Percentiles rank a stretch among this genome's conserved stretches.
These are phyloP conservation scores for Annulohypoxylon stygium DNA, from an alignment of 495 filamentous ascomycete species.

Conservation along the genomic window DNA sequence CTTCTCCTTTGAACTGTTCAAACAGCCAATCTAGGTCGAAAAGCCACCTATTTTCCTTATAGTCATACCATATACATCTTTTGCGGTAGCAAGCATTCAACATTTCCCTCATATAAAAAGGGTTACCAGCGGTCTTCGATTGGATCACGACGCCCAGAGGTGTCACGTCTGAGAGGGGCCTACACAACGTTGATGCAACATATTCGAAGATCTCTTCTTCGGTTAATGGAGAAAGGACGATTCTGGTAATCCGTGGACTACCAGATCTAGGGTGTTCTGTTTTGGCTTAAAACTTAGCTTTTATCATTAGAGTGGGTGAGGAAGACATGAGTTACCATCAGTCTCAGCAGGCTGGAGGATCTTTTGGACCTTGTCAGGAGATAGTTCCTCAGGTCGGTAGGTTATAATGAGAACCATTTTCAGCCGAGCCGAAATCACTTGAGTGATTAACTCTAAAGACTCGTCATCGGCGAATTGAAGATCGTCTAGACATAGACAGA, in stretches of 20 bases:
- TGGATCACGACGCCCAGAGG: slow-evolving; percentile 79
- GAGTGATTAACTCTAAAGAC: slow-evolving; percentile 80
- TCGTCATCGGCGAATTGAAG: slow-evolving; percentile 90
- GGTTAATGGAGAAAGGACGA: slow-evolving; percentile 73
- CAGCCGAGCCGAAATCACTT: slow-evolving; percentile 77
- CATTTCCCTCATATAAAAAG: slow-evolving; percentile 91
- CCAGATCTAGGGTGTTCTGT: slow-evolving; percentile 60
- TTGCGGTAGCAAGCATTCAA: slow-evolving; percentile 88
- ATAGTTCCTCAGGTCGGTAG: slow-evolving; percentile 67
- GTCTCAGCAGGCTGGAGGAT: slow-evolving; percentile 62
- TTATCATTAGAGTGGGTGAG: slow-evolving; percentile 14
- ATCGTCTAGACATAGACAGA: slow-evolving; percentile 87
- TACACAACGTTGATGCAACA: slow-evolving; percentile 78
- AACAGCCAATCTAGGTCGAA: slow-evolving; percentile 88
- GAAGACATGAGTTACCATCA: slow-evolving; percentile 54
- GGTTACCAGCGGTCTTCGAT: slow-evolving; percentile 85
- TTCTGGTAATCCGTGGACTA: slow-evolving; percentile 69
- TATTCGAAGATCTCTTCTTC: slow-evolving; percentile 83
- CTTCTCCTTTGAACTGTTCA: slow-evolving; percentile 79
- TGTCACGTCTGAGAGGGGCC: slow-evolving; percentile 69
- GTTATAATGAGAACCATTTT: slow-evolving; percentile 83
- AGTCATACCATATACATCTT: slow-evolving; percentile 89
- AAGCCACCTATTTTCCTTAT: slow-evolving; percentile 81
- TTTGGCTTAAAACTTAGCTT: slow-evolving; percentile 49
- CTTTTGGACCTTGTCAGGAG: slow-evolving; percentile 59